Conservation (phyloP, 1,284 basidiomycete species). For the Fomitopsis betulina region DNA sequence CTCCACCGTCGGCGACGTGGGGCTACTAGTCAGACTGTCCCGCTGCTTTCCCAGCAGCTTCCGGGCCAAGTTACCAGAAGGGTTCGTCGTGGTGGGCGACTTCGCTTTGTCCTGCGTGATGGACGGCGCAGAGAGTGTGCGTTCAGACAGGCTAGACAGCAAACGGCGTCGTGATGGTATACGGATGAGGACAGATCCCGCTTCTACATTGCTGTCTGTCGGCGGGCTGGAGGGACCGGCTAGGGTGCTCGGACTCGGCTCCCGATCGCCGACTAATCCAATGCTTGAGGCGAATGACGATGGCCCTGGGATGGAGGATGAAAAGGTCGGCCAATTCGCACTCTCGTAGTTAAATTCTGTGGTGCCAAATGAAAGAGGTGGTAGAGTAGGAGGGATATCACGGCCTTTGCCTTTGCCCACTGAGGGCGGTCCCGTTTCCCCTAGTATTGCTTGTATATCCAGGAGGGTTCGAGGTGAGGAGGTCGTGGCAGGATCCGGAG, state of each 20-base stretch:
- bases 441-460: slow-evolving; percentile 2
- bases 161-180: slow-evolving; percentile 48
- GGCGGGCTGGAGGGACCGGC: slow-evolving; percentile 11
- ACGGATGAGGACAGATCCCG: slow-evolving; percentile 14
- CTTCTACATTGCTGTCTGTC: slow-evolving; percentile 11
- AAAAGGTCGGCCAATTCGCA: slow-evolving; percentile 36
- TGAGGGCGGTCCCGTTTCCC: slow-evolving; percentile 17
- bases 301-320: slow-evolving; percentile 40
- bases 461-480: background rate
- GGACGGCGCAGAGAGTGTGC: slow-evolving; percentile 39
- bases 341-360: slow-evolving; percentile 43
- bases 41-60: slow-evolving; percentile 47
- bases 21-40: slow-evolving; percentile 7
- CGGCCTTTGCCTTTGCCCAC: slow-evolving; percentile 48
- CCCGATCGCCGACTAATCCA: slow-evolving; percentile 16
- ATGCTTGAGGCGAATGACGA: slow-evolving; percentile 48
- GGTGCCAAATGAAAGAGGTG: slow-evolving; percentile 56
- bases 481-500: background rate
- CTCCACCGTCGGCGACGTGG: slow-evolving; percentile 10
- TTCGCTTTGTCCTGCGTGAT: slow-evolving; percentile 45
- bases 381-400: slow-evolving; percentile 56
- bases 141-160: slow-evolving; percentile 47
- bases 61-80: slow-evolving; percentile 47
- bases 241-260: slow-evolving; percentile 16
- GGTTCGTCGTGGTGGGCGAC: slow-evolving; percentile 34